Conservation (phyloP, 2,329 filamentous ascomycete genomes). For the Colletotrichum lupini region DNA sequence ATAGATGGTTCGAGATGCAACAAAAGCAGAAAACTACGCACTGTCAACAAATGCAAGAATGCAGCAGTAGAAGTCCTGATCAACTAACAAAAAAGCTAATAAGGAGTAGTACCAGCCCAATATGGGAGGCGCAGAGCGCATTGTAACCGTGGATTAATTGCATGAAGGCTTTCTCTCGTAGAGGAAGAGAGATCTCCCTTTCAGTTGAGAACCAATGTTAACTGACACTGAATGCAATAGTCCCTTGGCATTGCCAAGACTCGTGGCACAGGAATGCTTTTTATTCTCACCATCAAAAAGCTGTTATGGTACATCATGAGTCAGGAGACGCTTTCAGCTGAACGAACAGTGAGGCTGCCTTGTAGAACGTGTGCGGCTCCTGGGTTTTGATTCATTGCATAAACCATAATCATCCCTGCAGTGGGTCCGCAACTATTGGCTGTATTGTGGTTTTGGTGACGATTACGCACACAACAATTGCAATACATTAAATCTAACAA, state of each 20-base stretch:
- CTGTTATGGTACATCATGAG: background rate
- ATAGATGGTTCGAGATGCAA: constrained; percentile 36
- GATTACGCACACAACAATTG: background rate
- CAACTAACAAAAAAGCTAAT: background rate
- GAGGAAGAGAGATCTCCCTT: background rate
- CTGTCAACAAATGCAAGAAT: background rate
- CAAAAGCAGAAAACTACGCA: background rate
- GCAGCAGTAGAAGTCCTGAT: background rate
- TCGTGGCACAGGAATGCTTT: background rate
- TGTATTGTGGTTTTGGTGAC: no score
- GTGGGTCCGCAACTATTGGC: background rate
- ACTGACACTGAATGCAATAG: background rate
- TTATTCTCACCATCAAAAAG: background rate
- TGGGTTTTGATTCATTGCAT: background rate
- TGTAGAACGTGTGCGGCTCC: background rate
- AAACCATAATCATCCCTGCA: background rate
- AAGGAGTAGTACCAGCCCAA: background rate
- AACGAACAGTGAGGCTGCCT: background rate
- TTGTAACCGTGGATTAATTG: background rate
- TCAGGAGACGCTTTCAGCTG: background rate
- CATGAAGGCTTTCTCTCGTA: background rate
- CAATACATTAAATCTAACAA: background rate
- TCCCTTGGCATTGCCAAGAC: background rate
- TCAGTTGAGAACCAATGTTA: background rate
- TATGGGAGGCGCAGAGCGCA: background rate